phyloP scores from a whole-genome alignment of 2,329 filamentous ascomycete species.

The Phialocephala sp. region DNA sequence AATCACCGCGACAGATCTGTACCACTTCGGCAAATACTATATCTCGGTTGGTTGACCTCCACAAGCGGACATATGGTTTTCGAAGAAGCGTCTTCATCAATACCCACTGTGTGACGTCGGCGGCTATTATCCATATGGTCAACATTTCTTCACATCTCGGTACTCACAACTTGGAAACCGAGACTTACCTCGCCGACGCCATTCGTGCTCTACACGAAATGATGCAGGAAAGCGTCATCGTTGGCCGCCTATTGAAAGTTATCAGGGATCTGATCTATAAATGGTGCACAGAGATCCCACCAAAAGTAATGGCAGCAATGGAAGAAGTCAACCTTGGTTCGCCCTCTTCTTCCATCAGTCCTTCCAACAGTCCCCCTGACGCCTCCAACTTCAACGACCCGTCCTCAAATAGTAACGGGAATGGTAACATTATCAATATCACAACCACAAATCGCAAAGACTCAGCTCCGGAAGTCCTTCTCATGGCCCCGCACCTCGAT shows the following conservation, averaged over 20 bases:
- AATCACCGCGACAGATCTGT: constrained; percentile 35
- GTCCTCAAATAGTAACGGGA: neutral
- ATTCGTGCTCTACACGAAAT: constrained; percentile 25
- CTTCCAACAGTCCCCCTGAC: neutral
- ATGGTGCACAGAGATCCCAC: constrained; percentile 23
- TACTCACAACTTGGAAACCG: neutral
- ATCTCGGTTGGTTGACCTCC: constrained; percentile 36
- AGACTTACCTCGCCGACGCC: constrained; percentile 16
- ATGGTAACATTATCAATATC: neutral
- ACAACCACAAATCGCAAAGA: neutral
- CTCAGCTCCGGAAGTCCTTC: neutral
- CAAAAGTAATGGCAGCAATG: constrained; percentile 7
- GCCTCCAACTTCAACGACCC: neutral
- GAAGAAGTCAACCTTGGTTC: constrained; percentile 15
- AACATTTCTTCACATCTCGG: constrained; percentile 1
- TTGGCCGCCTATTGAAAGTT: constrained; percentile 18
- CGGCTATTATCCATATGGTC: constrained; percentile 34
- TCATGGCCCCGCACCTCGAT: neutral
- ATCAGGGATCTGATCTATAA: constrained; percentile 19
- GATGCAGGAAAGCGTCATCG: constrained; percentile 15
- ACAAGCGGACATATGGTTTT: constrained; percentile 33
- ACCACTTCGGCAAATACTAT: constrained; percentile 40
- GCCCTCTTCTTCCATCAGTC: neutral
- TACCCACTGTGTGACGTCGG: constrained; percentile 34
- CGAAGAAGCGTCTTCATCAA: constrained; percentile 31